A percentile compares a stretch with the other conserved stretches of the same genome.
Conservation (phyloP, 1,284 basidiomycete genomes). For the Ceratobasidium sp. region DNA sequence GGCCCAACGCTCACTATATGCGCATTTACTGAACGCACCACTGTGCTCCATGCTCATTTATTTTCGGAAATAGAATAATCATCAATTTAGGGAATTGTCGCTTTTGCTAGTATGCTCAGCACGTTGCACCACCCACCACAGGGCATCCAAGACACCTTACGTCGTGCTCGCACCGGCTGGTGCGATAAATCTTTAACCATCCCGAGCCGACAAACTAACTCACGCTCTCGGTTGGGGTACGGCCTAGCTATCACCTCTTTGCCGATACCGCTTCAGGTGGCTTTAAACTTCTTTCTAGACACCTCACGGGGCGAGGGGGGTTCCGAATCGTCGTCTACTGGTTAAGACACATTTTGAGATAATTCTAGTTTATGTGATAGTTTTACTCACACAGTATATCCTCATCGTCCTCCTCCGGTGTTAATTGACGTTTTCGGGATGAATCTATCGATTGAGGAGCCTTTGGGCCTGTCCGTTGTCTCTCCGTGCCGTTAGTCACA, state of each 20-base stretch:
- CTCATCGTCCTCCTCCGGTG: neutral
- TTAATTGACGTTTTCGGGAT: neutral
- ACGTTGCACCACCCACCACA: no score
- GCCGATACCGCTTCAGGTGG: neutral
- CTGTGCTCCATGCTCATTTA: no score
- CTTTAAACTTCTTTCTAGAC: neutral
- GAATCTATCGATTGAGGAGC: neutral
- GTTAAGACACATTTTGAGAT: neutral
- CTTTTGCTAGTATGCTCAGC: no score
- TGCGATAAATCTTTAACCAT: neutral
- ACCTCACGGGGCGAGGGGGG: neutral
- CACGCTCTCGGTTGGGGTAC: neutral
- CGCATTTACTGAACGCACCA: no score
- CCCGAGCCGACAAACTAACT: neutral
- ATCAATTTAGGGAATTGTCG: no score
- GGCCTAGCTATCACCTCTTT: neutral
- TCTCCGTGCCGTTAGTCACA: neutral
- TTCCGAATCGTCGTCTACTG: neutral
- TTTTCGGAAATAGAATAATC: no score
- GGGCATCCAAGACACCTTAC: no score
- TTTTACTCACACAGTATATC: constrained; percentile 4
- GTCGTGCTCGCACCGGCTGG: neutral
- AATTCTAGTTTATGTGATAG: neutral
- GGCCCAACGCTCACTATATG: no score
- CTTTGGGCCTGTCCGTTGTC: neutral